Percentiles rank a stretch among this genome's conserved stretches.
Conservation (phyloP, 2,329 filamentous ascomycete species). For the Sarocladiaceae sp. region DNA sequence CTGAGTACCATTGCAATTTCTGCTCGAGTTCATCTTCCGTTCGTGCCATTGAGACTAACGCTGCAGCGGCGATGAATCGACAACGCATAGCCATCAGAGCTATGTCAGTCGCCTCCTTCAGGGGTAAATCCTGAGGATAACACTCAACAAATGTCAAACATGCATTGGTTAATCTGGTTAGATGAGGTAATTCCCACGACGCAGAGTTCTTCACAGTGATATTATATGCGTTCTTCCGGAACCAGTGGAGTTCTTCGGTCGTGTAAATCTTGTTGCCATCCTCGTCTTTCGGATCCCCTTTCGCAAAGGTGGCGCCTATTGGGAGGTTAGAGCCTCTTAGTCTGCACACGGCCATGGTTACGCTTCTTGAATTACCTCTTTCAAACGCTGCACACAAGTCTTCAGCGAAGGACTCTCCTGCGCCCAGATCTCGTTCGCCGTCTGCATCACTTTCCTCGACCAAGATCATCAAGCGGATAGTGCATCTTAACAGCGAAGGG, state of each 20-base stretch:
- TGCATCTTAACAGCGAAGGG: constrained; percentile 41
- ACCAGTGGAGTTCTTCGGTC: constrained; percentile 72
- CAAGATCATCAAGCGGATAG: constrained; percentile 45
- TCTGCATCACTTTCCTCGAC: constrained; percentile 28
- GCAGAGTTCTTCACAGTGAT: constrained; percentile 57
- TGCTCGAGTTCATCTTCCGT: constrained; percentile 43
- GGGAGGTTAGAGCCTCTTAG: not conserved
- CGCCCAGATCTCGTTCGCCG: not conserved
- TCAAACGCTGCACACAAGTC: constrained; percentile 52
- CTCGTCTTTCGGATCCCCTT: constrained; percentile 31
- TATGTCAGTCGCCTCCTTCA: constrained; percentile 41
- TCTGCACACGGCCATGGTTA: not conserved
- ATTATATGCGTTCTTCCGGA: constrained; percentile 79
- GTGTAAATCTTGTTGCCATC: constrained; percentile 51
- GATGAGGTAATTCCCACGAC: constrained; percentile 46
- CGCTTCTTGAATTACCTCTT: constrained; percentile 29
- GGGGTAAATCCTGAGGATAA: constrained; percentile 44
- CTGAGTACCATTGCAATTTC: constrained; percentile 58
- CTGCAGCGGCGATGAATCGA: constrained; percentile 60
- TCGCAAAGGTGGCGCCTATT: constrained; percentile 23
- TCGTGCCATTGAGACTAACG: constrained; percentile 47
- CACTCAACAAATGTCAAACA: constrained; percentile 49
- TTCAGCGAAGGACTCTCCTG: constrained; percentile 22
- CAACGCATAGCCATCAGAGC: constrained; percentile 62
- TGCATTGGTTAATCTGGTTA: constrained; percentile 52